These are phyloP conservation scores for Pseudotulostoma volvatum DNA, from an alignment of 495 filamentous ascomycete species.

Conservation along the genomic window DNA sequence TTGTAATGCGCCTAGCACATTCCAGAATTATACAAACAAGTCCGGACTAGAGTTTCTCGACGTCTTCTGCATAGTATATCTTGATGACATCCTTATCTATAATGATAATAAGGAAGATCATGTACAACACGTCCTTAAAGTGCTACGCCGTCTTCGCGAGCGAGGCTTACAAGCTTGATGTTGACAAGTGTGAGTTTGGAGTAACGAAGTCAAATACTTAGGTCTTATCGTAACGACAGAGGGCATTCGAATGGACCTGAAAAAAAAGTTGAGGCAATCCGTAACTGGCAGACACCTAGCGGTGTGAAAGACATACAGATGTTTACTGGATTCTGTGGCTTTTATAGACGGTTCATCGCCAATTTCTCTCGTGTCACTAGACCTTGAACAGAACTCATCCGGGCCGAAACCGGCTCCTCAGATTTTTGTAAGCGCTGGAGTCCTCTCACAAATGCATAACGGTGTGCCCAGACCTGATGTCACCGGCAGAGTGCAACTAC, in stretches of 20 bases:
- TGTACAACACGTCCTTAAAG: conserved; percentile 5
- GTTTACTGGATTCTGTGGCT: background rate
- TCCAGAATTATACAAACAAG: conserved; percentile 9
- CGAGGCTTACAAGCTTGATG: background rate
- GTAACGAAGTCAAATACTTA: background rate
- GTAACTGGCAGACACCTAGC: background rate
- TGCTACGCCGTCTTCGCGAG: conserved; percentile 3
- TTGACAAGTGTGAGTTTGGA: conserved; percentile 5
- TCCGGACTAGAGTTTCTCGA: conserved; percentile 6
- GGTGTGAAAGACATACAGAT: background rate
- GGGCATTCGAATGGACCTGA: conserved; percentile 1
- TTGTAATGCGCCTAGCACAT: conserved; percentile 2
- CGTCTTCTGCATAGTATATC: conserved; percentile 8
- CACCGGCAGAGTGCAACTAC: conserved; percentile 15
- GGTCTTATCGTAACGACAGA: background rate
- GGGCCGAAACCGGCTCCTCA: conserved; percentile 7
- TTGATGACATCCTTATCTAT: conserved; percentile 14
- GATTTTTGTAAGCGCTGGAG: conserved; percentile 2
- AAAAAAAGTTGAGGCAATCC: conserved; percentile 5
- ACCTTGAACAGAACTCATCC: conserved; percentile 2
- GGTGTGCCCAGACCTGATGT: conserved; percentile 10
- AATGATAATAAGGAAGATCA: conserved; percentile 9
- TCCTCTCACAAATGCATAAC: conserved; percentile 1
- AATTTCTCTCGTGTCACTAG: background rate
- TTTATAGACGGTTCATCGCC: background rate